Percentiles rank a stretch among this genome's conserved stretches.
Conservation (phyloP, 805 yeast species). For the Candida andamanensis region DNA sequence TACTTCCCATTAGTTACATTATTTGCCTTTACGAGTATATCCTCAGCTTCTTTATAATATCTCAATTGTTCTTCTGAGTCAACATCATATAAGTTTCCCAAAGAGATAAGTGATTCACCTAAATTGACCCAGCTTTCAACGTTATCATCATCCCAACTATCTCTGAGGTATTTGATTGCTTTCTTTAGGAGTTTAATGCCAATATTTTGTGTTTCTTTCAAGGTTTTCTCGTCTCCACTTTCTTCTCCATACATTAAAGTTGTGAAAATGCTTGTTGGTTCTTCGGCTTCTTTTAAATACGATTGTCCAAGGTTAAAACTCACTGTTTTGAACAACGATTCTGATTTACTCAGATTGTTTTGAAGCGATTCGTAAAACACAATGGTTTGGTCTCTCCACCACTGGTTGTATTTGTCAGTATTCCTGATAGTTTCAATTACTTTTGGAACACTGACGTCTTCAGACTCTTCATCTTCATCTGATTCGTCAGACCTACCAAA, state of each 20-base stretch:
- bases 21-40: constrained; percentile 63
- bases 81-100: constrained; percentile 67
- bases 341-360: constrained; percentile 14
- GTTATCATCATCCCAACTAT: constrained; percentile 64
- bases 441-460: constrained; percentile 26
- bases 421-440: constrained; percentile 21
- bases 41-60: constrained; percentile 65
- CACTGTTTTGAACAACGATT: constrained; percentile 25
- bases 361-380: constrained; percentile 26
- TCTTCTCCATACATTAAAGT: constrained; percentile 54
- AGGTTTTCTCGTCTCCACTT: no score
- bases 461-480: constrained; percentile 25
- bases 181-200: constrained; percentile 43
- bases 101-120: constrained; percentile 79
- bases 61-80: constrained; percentile 65
- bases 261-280: constrained; percentile 50
- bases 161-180: constrained; percentile 54
- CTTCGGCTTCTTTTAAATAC: constrained; percentile 60
- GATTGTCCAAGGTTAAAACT: constrained; percentile 57
- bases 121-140: constrained; percentile 61
- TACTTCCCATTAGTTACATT: constrained; percentile 75
- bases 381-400: constrained; percentile 50
- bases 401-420: constrained; percentile 43
- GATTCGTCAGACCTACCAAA: constrained; percentile 13
- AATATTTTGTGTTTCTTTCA: constrained; percentile 27